phyloP scores from a whole-genome alignment of 2,329 filamentous ascomycete species.

The Neodidymelliopsis sp. region DNA sequence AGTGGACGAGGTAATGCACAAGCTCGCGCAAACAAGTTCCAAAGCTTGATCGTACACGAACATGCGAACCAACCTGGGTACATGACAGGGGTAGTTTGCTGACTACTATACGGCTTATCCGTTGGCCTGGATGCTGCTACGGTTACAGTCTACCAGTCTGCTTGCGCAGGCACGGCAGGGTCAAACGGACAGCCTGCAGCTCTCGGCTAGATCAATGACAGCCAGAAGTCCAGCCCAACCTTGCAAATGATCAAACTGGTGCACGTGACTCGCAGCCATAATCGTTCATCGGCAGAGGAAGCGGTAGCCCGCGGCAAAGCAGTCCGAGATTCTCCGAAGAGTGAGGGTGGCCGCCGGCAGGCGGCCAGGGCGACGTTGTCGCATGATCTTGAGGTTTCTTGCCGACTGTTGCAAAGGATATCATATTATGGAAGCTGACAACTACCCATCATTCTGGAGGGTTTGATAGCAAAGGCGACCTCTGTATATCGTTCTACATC shows the following conservation, averaged over 20 bases:
- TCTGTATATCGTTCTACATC: too few relatives aligned
- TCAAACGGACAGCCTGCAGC: conserved; percentile 9
- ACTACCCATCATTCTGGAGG: too few relatives aligned
- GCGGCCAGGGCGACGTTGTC: too few relatives aligned
- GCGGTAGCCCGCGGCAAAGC: conserved; percentile 15
- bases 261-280: too few relatives aligned
- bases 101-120: conserved; percentile 17
- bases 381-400: too few relatives aligned
- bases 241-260: too few relatives aligned
- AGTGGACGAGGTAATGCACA: conserved; percentile 11
- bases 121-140: conserved; percentile 8
- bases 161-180: conserved; percentile 7
- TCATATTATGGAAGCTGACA: too few relatives aligned
- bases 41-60: conserved; percentile 13
- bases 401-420: too few relatives aligned
- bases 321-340: too few relatives aligned
- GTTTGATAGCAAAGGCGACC: too few relatives aligned
- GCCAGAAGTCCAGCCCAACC: background rate
- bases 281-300: conserved; percentile 8
- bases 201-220: too few relatives aligned
- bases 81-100: conserved; percentile 16
- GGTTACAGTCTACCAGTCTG: conserved; percentile 2
- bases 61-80: conserved; percentile 12
- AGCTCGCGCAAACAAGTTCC: conserved; percentile 14
- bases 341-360: too few relatives aligned